Evolutionary conservation across 768 basidiomycete genomes (phyloP).

Genomic region (Lactarius vividus): DNA sequence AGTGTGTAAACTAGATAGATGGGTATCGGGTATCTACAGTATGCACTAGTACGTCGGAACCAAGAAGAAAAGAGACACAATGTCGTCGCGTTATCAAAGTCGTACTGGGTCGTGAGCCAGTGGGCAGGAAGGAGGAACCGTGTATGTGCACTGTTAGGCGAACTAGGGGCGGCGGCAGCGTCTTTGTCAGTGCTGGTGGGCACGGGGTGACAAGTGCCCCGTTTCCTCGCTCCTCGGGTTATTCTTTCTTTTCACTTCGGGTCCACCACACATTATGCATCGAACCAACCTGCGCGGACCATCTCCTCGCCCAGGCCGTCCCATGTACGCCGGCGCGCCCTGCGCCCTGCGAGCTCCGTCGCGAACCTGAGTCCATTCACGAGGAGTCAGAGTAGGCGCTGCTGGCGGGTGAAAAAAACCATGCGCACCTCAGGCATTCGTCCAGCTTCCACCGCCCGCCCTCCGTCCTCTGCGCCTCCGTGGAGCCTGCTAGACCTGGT

Average conservation of each 20-base stretch:
- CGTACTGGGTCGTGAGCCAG: not conserved
- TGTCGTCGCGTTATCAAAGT: not conserved
- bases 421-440: slow-evolving; percentile 68
- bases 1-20: not conserved
- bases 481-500: slow-evolving; percentile 41
- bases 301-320: slow-evolving; percentile 72
- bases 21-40: not conserved
- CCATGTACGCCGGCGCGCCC: slow-evolving; percentile 62
- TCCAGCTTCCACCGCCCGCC: slow-evolving; percentile 71
- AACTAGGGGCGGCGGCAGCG: not conserved
- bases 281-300: slow-evolving; percentile 73
- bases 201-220: not conserved
- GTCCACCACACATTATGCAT: slow-evolving; percentile 32
- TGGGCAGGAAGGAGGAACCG: no score
- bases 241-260: not conserved
- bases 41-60: not conserved
- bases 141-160: not conserved
- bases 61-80: not conserved
- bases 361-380: slow-evolving; percentile 56
- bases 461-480: slow-evolving; percentile 27
- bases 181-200: not conserved
- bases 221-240: not conserved
- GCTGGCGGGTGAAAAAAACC: no score
- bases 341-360: slow-evolving; percentile 77
- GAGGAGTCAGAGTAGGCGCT: not conserved